Evolutionary conservation across 768 basidiomycete species (phyloP).

Genomic region (Lentinus brumalis): DNA sequence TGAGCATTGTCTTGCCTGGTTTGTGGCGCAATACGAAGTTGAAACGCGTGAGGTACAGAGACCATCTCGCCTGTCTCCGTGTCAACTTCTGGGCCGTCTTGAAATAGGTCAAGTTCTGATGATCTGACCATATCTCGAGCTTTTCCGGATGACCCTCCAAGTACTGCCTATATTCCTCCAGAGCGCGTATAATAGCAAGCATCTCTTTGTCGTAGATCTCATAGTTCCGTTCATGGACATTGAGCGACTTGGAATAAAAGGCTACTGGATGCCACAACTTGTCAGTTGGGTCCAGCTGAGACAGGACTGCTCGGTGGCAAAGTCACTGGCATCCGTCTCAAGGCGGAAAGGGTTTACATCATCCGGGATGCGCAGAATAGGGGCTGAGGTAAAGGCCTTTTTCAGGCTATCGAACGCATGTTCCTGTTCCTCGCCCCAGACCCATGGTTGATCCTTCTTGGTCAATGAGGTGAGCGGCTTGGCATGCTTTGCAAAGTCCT

Average conservation of each 20-base stretch:
- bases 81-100: conserved; percentile 26
- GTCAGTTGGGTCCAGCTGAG: conserved; percentile 17
- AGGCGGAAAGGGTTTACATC: conserved; percentile 15
- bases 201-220: conserved; percentile 40
- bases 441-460: no score
- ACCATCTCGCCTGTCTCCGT: conserved; percentile 36
- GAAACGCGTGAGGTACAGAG: neutral
- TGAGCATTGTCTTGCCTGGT: no score
- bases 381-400: neutral
- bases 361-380: conserved; percentile 16
- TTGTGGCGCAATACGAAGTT: no score
- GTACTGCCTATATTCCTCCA: conserved; percentile 31
- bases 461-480: no score
- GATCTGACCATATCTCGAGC: conserved; percentile 30
- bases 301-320: conserved; percentile 31
- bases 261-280: no score
- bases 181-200: conserved; percentile 34
- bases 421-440: no score
- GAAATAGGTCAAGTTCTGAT: conserved; percentile 36
- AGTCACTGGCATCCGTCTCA: conserved; percentile 25
- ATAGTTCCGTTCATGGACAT: conserved; percentile 32
- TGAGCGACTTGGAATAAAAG: neutral
- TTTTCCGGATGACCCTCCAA: conserved; percentile 18
- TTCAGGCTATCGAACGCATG: no score
- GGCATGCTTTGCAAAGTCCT: no score